Conservation (phyloP, 345 rosid genomes). For the Sisymbrium altissimum region DNA sequence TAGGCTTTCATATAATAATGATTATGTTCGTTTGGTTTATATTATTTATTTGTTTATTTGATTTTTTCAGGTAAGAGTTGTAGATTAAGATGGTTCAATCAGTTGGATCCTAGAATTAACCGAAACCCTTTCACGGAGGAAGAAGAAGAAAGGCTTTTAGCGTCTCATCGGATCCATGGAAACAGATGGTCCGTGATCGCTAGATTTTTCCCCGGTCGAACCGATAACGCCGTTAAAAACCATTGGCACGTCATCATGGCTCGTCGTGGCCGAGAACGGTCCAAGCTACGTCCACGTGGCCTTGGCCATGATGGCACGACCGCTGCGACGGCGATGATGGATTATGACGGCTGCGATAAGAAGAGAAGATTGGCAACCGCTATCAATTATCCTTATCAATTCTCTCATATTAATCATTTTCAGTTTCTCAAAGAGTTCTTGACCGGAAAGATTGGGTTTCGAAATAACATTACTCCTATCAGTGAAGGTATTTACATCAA, state of each 20-base stretch:
- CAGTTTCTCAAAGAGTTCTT: slow-evolving; percentile 30
- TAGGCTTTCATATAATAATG: neutral
- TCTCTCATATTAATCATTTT: slow-evolving; percentile 30
- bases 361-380: slow-evolving; percentile 3
- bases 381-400: slow-evolving; percentile 26
- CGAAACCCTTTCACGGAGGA: slow-evolving; percentile 70
- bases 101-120: slow-evolving; percentile 87
- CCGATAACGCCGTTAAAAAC: slow-evolving; percentile 94
- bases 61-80: slow-evolving; percentile 75
- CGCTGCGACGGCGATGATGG: neutral
- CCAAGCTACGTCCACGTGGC: slow-evolving; percentile 34
- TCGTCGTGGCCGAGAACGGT: slow-evolving; percentile 68
- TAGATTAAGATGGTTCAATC: slow-evolving; percentile 94
- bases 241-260: slow-evolving; percentile 99
- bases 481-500: slow-evolving; percentile 17
- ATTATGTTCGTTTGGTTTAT: neutral
- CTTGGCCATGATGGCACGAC: slow-evolving; percentile 11
- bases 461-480: neutral
- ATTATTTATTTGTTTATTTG: neutral
- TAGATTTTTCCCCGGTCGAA: slow-evolving; percentile 78
- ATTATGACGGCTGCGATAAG: neutral
- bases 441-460: slow-evolving; percentile 21
- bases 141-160: slow-evolving; percentile 73
- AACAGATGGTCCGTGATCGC: slow-evolving; percentile 96
- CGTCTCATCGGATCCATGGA: slow-evolving; percentile 70